Evolutionary conservation across 192 early-diverging fungal species (phyloP), one percentile per base, ranked within the genome.

Genomic region (Thamnidium elegans): DNA sequence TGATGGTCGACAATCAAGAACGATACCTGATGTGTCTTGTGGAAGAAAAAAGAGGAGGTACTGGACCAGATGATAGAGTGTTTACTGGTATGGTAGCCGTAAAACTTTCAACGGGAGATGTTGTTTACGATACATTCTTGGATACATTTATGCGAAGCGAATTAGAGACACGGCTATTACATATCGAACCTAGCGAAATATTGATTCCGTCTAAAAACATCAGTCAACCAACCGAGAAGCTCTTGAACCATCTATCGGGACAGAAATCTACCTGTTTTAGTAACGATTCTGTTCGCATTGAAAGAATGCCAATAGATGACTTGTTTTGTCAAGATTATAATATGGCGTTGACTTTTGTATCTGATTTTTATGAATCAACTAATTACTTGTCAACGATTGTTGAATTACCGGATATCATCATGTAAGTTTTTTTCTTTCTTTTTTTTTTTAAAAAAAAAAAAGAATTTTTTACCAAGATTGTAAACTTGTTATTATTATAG

Each of bases 111-210:
- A 88, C 91, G 0, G 91, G 88, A 0, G 84, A 87, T 50, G 75
- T 93, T 30, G 67, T 93, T 2, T 91, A 86, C 63, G 91, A 93
- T 59, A 70, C 74, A 32, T 93, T 89, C 67, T 65, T 79, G 42
- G 91, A 93, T 66, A 77, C 74, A 0, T 73, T 76, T 56, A 78
- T 84, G 74, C 75, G 88, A 7, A 77, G 62, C 43, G 89, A 88
- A 58, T 73, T 93, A 15, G 88, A 90, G 66, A 89, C 88, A 0
- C 81, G 88, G 8, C 42, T 93, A 31, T 63, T 81, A 44, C 85
- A 90, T 70, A 71, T 90, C 15, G 77, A 79, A 15, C 87, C 89
- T 0, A 67, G 79, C 43, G 91, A 93, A 70, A 58, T 93, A 21
- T 73, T 93, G 15, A 52, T 89, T 0, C 84, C 87, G 3, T 48